Evolutionary conservation across 1,284 basidiomycete species (phyloP), one percentile per base, ranked within the genome.

Genomic region (Amylostereum areolatum): DNA sequence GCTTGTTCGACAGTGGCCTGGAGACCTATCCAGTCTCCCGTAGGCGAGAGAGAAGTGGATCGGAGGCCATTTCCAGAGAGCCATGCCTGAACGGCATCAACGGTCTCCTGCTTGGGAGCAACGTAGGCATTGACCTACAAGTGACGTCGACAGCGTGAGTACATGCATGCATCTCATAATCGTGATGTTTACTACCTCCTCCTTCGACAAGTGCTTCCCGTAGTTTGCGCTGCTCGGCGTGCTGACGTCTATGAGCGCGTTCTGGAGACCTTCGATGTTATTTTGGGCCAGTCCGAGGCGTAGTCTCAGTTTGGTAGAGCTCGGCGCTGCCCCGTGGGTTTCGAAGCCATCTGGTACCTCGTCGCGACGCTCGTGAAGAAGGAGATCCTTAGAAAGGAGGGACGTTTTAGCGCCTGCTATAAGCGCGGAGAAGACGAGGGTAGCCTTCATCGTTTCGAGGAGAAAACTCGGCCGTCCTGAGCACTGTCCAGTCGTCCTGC

Each of bases 81-180:
- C 63, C 64, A 70, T 34, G 59, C 45, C 28, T 59, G 58, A 5
- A 70, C 65, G 6, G 62, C 53, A 7, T 52, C 48, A 6, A 62
- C 53, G 10, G 64, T 58, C 25, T 62, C 64, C 7, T 55, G 39
- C 4, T 58, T 52, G 3, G 71, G 71, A 1, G 59, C 57, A 7
- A 67, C 64, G 52, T 66, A 69, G 5, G 59, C 54, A 48, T 68
- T 65, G 5, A 70, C 65, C 66, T 72, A 10, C 50, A 43, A 6
- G 56, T 52, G n/a, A 18, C 27, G 18, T 43, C 41, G 30, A 7
- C 25, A 11, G 8, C 34, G n/a, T 35, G 7, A 36, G 6, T 5
- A 5, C 9, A 3, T 2, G 2, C 33, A 27, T 18, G 18, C 18
- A 18, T 18, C 18, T 18, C 18, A 18, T 18, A 18, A 18, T 18